Evolutionary conservation across 768 basidiomycete species (phyloP).

Genomic region (Vishniacozyma victoriae): DNA sequence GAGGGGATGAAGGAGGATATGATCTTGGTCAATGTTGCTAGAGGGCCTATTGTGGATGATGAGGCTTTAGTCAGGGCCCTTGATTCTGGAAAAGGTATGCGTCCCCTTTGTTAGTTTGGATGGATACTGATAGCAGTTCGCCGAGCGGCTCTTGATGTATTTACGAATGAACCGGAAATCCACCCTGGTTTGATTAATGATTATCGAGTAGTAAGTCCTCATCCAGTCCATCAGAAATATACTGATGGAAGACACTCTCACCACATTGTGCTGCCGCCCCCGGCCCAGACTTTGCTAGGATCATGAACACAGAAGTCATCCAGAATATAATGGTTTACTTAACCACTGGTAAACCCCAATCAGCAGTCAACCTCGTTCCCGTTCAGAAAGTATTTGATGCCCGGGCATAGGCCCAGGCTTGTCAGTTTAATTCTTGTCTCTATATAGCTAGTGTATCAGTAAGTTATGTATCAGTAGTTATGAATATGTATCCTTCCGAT

Average conservation of each 20-base stretch:
- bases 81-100: slow-evolving; percentile 39
- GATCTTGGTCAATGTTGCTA: slow-evolving; percentile 39
- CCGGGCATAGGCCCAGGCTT: no score
- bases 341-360: neutral
- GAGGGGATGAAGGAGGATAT: slow-evolving; percentile 40
- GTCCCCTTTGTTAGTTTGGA: neutral
- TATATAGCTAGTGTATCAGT: no score
- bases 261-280: neutral
- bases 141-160: slow-evolving; percentile 48
- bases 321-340: neutral
- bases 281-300: neutral
- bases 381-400: no score
- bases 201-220: slow-evolving; percentile 27
- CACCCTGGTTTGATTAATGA: slow-evolving; percentile 35
- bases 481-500: no score
- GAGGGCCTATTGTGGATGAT: slow-evolving; percentile 45
- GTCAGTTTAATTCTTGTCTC: no score
- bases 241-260: neutral
- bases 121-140: slow-evolving; percentile 14
- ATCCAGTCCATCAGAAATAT: neutral
- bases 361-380: neutral
- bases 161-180: slow-evolving; percentile 45
- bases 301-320: neutral
- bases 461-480: no score
- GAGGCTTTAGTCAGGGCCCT: slow-evolving; percentile 45